Base-by-base conservation (phyloP, 2,329 filamentous ascomycete genomes). In the Plectosphaerella sp. region DNA sequence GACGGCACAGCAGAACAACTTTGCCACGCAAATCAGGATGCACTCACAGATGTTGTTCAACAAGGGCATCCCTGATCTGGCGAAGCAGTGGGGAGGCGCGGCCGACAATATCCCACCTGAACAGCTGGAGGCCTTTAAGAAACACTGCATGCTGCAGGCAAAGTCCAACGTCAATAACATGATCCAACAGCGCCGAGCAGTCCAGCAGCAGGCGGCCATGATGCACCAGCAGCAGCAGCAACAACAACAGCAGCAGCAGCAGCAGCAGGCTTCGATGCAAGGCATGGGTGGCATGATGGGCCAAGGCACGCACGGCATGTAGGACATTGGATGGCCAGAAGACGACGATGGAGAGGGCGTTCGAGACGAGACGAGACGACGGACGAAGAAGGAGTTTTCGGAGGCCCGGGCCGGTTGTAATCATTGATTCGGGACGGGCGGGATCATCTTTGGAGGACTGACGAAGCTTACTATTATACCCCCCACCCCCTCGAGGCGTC, bases 241-340 rank as follows among this genome's bases (percentile, higher is more conserved):
- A 33, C 57, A 57, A 22, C 22, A n/a, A n/a, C n/a, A n/a, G 42
- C 56, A 61, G 41, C 69, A 70, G 47, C 52, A 62, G 45, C 53
- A 55, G 36, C 64, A 68, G 28, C 67, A 69, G 43, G 42, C 63
- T 66, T 45, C 69, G 33, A 75, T 81, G 70, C 75, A 79, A 53
- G 74, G 74, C 7, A 80, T 82, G 73, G 72, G 75, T 50, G 71
- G 73, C 24, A 81, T 82, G 73, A 78, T 79, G 75, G 73, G 73
- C 25, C 46, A 36, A 11, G 48, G 48, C 12, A 69, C 70, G 18
- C 74, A 78, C 58, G 74, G 72, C 39, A 77, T 78, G 73, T 76
- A 69, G 62, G 48, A 36, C 28, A 28, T 12, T 8, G 35, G 47
- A 25, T 14, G 18, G 24, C 45, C 4, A 43, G 41, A 43, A 20